phyloP scores from a whole-genome alignment of 495 filamentous ascomycete species.

The Podospora pseudocomata region DNA sequence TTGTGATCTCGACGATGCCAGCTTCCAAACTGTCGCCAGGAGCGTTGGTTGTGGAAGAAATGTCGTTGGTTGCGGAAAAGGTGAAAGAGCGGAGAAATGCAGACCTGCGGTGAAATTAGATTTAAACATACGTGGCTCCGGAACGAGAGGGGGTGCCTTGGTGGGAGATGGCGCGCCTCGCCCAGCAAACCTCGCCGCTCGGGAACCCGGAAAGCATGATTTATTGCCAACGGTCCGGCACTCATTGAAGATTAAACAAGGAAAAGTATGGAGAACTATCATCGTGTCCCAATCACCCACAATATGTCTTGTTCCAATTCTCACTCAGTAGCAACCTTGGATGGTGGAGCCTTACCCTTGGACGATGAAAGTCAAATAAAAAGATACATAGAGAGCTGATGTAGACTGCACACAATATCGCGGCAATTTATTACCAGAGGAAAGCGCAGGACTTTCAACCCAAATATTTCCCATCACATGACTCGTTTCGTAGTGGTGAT shows the following conservation, averaged over 20 bases:
- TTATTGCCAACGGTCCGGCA: not conserved
- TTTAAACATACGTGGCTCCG: too few relatives aligned
- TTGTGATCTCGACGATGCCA: not conserved
- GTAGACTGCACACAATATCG: not conserved
- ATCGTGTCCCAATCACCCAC: too few relatives aligned
- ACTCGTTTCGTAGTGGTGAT: not conserved
- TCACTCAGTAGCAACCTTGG: not conserved
- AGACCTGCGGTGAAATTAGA: too few relatives aligned
- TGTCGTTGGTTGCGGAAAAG: not conserved
- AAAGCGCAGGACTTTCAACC: not conserved
- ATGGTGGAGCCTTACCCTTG: not conserved
- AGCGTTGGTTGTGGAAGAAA: not conserved
- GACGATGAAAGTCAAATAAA: not conserved
- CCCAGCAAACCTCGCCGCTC: not conserved
- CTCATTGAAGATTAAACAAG: not conserved
- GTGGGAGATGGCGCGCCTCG: too few relatives aligned
- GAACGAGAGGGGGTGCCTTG: too few relatives aligned
- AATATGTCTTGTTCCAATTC: not conserved
- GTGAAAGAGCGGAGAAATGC: not conserved
- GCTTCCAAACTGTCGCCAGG: not conserved
- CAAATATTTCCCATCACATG: not conserved
- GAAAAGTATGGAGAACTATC: not conserved
- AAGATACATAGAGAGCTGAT: not conserved
- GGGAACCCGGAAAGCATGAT: not conserved
- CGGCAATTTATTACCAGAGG: not conserved